These are phyloP conservation scores for Bryum argenteum DNA, from an alignment of 225 moss, liverwort and hornwort species.

Conservation along the genomic window DNA sequence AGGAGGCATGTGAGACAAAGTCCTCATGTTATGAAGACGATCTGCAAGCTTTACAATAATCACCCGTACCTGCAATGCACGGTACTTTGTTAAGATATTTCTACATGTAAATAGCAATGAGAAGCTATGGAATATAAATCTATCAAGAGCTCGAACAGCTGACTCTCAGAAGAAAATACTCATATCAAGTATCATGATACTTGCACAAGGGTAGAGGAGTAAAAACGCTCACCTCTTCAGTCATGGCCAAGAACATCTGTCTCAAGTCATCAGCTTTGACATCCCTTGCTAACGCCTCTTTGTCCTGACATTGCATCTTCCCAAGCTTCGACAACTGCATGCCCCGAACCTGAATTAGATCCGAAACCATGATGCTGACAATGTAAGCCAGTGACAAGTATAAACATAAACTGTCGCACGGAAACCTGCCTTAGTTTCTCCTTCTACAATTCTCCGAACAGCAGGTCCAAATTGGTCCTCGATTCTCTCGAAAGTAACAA, in stretches of 20 bases:
- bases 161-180: too few relatives aligned
- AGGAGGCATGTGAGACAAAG: conserved; percentile 83
- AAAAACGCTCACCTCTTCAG: conserved; percentile 72
- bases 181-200: too few relatives aligned
- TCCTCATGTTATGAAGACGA: conserved; percentile 97
- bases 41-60: conserved; percentile 99
- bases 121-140: too few relatives aligned
- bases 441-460: conserved; percentile 97
- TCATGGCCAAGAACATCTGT: conserved; percentile 99
- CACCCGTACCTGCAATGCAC: conserved; percentile 78
- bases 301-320: conserved; percentile 93
- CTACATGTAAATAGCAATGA: conserved; percentile 4
- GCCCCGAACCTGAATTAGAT: conserved; percentile 1
- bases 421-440: conserved; percentile 87
- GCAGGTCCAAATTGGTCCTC: conserved; percentile 92
- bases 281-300: conserved; percentile 69
- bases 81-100: too few relatives aligned
- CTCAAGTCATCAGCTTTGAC: conserved; percentile 99
- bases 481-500: conserved; percentile 94
- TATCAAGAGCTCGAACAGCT: too few relatives aligned
- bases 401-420: too few relatives aligned
- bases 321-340: conserved; percentile 98
- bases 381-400: too few relatives aligned
- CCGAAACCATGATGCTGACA: too few relatives aligned
- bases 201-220: too few relatives aligned